A percentile compares a stretch with the other conserved stretches of the same genome.
These are phyloP conservation scores for Beauveria medogensis DNA, from an alignment of 2,329 filamentous ascomycete species.

Conservation along the genomic window DNA sequence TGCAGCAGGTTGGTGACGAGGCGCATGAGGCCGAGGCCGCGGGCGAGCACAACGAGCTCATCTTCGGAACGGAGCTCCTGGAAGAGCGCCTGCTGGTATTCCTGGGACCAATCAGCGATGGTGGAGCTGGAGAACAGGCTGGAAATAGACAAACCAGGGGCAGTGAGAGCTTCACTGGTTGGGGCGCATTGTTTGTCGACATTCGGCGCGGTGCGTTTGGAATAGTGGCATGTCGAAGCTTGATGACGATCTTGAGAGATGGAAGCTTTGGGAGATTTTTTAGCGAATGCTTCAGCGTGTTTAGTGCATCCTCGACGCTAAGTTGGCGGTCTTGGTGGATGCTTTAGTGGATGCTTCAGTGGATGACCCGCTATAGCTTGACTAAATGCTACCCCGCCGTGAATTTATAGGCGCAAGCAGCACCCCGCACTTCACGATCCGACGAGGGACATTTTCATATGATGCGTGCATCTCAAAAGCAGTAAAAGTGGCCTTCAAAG, in stretches of 20 bases:
- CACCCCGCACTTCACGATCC: conserved; percentile 1
- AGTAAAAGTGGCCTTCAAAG: neutral
- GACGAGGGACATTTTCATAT: neutral
- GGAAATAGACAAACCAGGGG: conserved; percentile 36
- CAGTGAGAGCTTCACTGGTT: conserved; percentile 74
- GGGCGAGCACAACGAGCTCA: conserved; percentile 85
- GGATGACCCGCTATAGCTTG: neutral
- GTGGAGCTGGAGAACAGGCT: neutral
- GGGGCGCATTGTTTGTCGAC: conserved; percentile 46
- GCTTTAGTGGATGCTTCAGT: neutral
- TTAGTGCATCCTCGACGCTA: neutral
- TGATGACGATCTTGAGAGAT: neutral
- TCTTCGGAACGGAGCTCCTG: conserved; percentile 83
- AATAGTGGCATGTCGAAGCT: neutral
- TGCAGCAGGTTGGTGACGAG: conserved; percentile 94
- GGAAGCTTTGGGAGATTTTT: neutral
- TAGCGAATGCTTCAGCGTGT: neutral
- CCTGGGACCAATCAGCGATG: conserved; percentile 32
- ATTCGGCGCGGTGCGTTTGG: conserved; percentile 30
- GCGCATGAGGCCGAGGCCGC: conserved; percentile 83
- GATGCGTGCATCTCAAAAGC: too few relatives aligned
- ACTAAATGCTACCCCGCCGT: neutral
- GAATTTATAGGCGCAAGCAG: neutral
- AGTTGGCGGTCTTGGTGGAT: neutral
- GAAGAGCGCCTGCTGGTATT: conserved; percentile 95